Conservation (phyloP, 2,329 filamentous ascomycete species). For the Drechslerella coelobrocha region DNA sequence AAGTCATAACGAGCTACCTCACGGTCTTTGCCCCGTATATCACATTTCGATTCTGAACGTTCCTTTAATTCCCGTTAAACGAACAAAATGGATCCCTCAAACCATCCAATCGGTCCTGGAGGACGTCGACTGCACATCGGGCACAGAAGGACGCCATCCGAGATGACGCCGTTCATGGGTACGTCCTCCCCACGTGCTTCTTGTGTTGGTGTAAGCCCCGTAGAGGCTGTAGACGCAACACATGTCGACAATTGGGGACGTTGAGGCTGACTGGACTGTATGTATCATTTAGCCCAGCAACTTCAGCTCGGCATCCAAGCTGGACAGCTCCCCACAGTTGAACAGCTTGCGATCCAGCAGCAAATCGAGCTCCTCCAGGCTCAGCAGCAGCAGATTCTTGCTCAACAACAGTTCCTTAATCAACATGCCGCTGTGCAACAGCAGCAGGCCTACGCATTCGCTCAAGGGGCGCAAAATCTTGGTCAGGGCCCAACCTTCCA, state of each 20-base stretch:
- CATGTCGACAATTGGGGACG: conserved; percentile 6
- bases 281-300: conserved; percentile 33
- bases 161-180: conserved; percentile 97
- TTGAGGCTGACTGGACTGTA: conserved; percentile 25
- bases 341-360: conserved; percentile 96
- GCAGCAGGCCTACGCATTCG: conserved; percentile 72
- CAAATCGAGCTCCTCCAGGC: conserved; percentile 97
- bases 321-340: conserved; percentile 69
- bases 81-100: conserved; percentile 59
- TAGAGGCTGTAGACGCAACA: conserved; percentile 27
- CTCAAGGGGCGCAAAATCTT: conserved; percentile 75
- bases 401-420: conserved; percentile 95
- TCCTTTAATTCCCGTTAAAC: conserved; percentile 51
- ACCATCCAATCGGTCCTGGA: conserved; percentile 70
- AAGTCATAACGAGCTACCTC: conserved; percentile 31
- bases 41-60: conserved; percentile 50
- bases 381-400: conserved; percentile 96
- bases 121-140: conserved; percentile 95
- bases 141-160: conserved; percentile 93
- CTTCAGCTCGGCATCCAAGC: conserved; percentile 50
- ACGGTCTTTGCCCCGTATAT: conserved; percentile 27
- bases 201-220: conserved; percentile 45
- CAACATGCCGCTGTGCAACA: conserved; percentile 83
- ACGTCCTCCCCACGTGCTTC: conserved; percentile 65
- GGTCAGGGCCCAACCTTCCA: conserved; percentile 79